Base-by-base conservation (phyloP, 2,329 filamentous ascomycete species). In the Cladosporium sp. region DNA sequence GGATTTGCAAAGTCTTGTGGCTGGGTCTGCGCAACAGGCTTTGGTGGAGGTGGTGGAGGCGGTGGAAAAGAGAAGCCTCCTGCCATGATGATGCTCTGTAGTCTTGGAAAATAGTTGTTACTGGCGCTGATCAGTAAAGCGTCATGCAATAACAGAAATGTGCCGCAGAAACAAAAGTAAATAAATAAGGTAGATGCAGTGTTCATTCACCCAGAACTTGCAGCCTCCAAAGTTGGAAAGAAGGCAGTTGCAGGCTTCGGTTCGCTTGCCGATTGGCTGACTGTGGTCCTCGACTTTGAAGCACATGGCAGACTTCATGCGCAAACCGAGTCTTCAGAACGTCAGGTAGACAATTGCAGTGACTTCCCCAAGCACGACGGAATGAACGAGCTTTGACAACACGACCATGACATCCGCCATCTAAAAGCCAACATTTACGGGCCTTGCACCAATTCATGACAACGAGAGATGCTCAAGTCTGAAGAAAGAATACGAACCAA, bases 51-150 rank as follows among this genome's bases (percentile, higher is more conserved):
- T 34, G 74, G 74, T 34, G 74, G 74, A 27, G 73, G 74, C 37
- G 73, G 74, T n/a, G 74, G 74, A 45, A 76, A 77, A 15, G 67
- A 70, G 68, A 76, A 61, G 52, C 61, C 59, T 36, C 47, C 47
- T 22, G 47, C 40, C 47, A 50, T 50, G 40, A 7, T 42, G 29
- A n/a, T n/a, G 22, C 9, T 9, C 22, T 5, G 22, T 27, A 27
- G 22, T 27, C 22, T 27, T 27, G 4, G 4, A 4, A 27, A 27
- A 27, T 27, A 9, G 9, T 9, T 27, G 22, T 27, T 4, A 27
- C 22, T 5, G 22, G 9, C 4, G 4, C 5, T 27, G 22, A 27
- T 27, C 22, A 27, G 5, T 27, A 27, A 27, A 27, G 22, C 9
- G 22, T 27, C 9, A 9, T 27, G 9, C 22, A 27, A 27, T 5